Conservation (phyloP, 495 filamentous ascomycete genomes). For the Xylaria telfairii region DNA sequence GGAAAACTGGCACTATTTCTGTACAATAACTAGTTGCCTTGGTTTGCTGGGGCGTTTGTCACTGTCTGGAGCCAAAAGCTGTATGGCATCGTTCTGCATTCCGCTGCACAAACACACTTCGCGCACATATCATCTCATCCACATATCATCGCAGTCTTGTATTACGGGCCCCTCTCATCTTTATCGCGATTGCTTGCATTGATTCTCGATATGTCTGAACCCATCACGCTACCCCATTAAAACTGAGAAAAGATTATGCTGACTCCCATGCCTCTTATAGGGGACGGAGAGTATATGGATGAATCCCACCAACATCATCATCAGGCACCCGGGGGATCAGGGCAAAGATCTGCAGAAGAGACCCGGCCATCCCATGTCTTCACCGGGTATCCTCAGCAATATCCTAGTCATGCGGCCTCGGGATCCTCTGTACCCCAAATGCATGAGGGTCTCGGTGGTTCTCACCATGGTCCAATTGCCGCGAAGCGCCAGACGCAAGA, state of each 20-base stretch:
- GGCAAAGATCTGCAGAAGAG: conserved; percentile 51
- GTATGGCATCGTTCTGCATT: conserved; percentile 44
- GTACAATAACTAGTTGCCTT: conserved; percentile 43
- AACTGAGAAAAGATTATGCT: conserved; percentile 36
- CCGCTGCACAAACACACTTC: conserved; percentile 45
- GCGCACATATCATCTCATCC: conserved; percentile 48
- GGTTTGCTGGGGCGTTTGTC: conserved; percentile 37
- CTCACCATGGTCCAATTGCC: conserved; percentile 47
- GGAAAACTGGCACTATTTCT: conserved; percentile 42
- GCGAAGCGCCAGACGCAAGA: conserved; percentile 38
- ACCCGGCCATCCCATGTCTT: conserved; percentile 81
- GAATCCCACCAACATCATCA: conserved; percentile 65
- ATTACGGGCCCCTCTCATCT: conserved; percentile 35
- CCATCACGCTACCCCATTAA: conserved; percentile 43
- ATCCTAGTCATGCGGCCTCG: conserved; percentile 54
- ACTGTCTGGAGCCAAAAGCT: conserved; percentile 40
- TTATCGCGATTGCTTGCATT: conserved; percentile 42
- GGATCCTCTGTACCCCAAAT: conserved; percentile 75
- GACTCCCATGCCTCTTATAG: conserved; percentile 43
- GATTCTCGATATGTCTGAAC: conserved; percentile 39
- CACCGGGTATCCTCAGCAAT: conserved; percentile 70
- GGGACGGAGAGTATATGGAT: conserved; percentile 60
- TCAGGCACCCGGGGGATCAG: conserved; percentile 55
- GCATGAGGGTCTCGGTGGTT: conserved; percentile 67
- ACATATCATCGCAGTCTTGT: conserved; percentile 44